phyloP scores from a whole-genome alignment of 2,329 filamentous ascomycete species.

The Fusarium sacchari region DNA sequence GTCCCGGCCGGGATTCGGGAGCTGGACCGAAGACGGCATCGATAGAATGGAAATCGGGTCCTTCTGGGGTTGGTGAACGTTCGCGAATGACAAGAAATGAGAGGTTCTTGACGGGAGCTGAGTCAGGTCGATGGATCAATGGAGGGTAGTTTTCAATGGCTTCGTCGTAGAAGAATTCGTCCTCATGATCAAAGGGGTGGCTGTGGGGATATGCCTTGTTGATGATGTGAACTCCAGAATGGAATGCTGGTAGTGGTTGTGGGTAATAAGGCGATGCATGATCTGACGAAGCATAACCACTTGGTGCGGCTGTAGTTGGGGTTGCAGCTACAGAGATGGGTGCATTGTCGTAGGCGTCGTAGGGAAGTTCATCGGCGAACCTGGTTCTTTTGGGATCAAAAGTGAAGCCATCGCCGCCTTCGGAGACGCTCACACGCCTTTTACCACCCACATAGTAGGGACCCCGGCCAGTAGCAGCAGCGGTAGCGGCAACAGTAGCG shows the following conservation, averaged over 20 bases:
- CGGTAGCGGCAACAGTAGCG: conserved; percentile 29
- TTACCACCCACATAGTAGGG: conserved; percentile 51
- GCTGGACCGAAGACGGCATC: conserved; percentile 23
- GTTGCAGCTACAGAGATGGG: conserved; percentile 2
- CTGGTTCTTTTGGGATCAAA: conserved; percentile 40
- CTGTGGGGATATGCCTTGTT: conserved; percentile 17
- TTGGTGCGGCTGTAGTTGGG: conserved; percentile 12
- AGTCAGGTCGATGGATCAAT: conserved; percentile 32
- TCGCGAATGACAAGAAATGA: conserved; percentile 55
- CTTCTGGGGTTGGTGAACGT: conserved; percentile 41
- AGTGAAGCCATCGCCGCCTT: conserved; percentile 45
- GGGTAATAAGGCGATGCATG: background rate
- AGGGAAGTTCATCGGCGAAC: conserved; percentile 27
- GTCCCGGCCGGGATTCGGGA: conserved; percentile 30
- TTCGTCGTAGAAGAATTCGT: conserved; percentile 21
- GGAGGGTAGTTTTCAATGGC: conserved; percentile 25
- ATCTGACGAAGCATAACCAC: conserved; percentile 5
- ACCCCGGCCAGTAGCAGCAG: conserved; percentile 30
- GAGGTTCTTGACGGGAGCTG: conserved; percentile 47
- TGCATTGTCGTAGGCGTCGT: conserved; percentile 22
- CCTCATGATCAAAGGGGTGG: conserved; percentile 10
- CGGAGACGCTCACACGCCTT: conserved; percentile 51
- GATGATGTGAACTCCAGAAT: conserved; percentile 12
- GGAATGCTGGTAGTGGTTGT: conserved; percentile 1
- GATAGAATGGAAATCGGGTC: conserved; percentile 23